Evolutionary conservation across 2,329 filamentous ascomycete genomes (phyloP).

Genomic region (Ophiosphaerella narmari): DNA sequence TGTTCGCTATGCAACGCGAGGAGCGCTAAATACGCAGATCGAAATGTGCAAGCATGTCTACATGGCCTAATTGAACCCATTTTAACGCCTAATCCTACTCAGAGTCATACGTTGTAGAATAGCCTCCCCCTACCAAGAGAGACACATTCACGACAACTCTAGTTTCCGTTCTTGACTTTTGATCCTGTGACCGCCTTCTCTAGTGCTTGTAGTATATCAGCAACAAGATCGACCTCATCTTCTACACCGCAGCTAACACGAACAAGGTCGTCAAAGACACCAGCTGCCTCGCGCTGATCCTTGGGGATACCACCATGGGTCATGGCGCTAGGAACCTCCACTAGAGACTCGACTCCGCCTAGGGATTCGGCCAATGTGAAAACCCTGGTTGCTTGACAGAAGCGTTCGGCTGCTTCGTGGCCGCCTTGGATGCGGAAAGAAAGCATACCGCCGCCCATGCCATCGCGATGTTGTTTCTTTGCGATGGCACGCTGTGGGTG

Average conservation of each 20-base stretch:
- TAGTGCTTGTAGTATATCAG: slow-evolving; percentile 81
- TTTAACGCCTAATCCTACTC: no score
- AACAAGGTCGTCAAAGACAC: slow-evolving; percentile 93
- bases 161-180: slow-evolving; percentile 42
- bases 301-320: slow-evolving; percentile 94
- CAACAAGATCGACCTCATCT: slow-evolving; percentile 80
- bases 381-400: slow-evolving; percentile 87
- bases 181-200: slow-evolving; percentile 69
- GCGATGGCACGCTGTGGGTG: slow-evolving; percentile 87
- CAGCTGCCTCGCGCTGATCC: slow-evolving; percentile 87
- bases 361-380: slow-evolving; percentile 93
- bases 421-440: slow-evolving; percentile 93
- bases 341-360: slow-evolving; percentile 88
- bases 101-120: no score
- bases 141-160: no score
- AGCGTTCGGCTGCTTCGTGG: slow-evolving; percentile 81
- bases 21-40: no score
- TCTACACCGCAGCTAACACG: slow-evolving; percentile 93
- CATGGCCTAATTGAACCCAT: no score
- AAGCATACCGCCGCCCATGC: slow-evolving; percentile 95
- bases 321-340: slow-evolving; percentile 94
- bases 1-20: no score
- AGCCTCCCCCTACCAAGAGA: no score
- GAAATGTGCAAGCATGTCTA: no score
- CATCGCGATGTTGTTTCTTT: slow-evolving; percentile 87